Evolutionary conservation across 2,329 filamentous ascomycete species (phyloP).

Genomic region (Beauveria australis): DNA sequence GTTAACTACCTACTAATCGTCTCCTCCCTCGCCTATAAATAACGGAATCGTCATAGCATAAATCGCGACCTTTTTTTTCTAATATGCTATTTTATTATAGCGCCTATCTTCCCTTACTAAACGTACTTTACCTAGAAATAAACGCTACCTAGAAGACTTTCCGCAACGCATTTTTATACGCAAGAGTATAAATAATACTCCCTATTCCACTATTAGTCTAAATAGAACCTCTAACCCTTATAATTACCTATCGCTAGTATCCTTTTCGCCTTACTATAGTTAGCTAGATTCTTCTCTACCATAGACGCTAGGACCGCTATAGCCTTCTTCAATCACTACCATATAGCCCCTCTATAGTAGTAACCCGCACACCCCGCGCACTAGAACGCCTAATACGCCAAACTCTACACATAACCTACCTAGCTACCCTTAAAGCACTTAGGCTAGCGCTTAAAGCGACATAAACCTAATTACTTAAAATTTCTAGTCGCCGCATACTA

Average conservation of each 20-base stretch:
- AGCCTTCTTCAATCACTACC: conserved; percentile 32
- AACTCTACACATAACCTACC: conserved; percentile 44
- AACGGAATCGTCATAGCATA: neutral
- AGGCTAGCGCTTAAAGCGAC: conserved; percentile 38
- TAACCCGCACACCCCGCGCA: conserved; percentile 54
- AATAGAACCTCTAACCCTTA: conserved; percentile 41
- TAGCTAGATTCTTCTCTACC: conserved; percentile 39
- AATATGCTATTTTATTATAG: neutral
- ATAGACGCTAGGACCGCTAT: conserved; percentile 49
- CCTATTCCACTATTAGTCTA: conserved; percentile 48
- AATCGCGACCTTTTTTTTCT: neutral
- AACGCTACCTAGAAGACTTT: neutral
- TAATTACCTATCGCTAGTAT: conserved; percentile 43
- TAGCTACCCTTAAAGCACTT: conserved; percentile 44
- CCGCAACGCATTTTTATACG: neutral
- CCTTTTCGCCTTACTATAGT: conserved; percentile 43
- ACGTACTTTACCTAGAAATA: neutral
- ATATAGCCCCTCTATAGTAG: conserved; percentile 44
- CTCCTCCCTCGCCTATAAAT: neutral
- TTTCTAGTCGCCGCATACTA: conserved; percentile 45
- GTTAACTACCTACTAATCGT: neutral
- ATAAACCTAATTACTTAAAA: conserved; percentile 49
- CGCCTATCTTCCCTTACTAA: neutral
- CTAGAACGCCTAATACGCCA: conserved; percentile 54
- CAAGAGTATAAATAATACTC: conserved; percentile 28